A percentile compares a stretch with the other conserved stretches of the same genome.
These are phyloP conservation scores for Cicer pinnatifidum DNA, from an alignment of 306 rosid genomes.

Conservation along the genomic window DNA sequence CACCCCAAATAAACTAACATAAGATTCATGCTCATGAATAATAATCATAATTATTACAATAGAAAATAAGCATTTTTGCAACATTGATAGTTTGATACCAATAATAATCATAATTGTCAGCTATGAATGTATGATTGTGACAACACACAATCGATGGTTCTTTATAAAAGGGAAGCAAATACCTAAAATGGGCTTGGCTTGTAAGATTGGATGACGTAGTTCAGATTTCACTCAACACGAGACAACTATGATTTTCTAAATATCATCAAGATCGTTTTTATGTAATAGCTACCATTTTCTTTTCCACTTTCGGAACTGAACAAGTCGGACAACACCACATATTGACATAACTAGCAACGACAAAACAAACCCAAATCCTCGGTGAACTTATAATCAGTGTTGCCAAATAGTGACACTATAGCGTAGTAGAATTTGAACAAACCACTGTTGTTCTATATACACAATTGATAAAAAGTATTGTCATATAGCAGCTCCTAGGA, in stretches of 20 bases:
- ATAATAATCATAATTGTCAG: neutral
- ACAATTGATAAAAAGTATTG: too few species aligned
- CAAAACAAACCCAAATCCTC: neutral
- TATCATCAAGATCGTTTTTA: constrained; percentile 18
- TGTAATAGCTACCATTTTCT: neutral
- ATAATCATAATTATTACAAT: too few species aligned
- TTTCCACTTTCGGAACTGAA: neutral
- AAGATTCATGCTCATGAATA: constrained; percentile 4
- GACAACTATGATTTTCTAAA: neutral
- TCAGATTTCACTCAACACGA: constrained; percentile 30
- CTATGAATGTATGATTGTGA: constrained; percentile 13
- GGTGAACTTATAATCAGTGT: neutral
- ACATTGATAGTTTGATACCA: constrained; percentile 14
- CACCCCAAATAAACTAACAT: constrained; percentile 36
- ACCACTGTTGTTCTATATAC: too few species aligned
- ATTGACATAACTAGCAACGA: neutral
- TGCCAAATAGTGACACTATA: too few species aligned
- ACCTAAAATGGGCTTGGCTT: neutral
- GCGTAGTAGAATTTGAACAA: too few species aligned
- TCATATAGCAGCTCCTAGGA: too few species aligned
- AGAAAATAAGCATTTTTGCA: constrained; percentile 36
- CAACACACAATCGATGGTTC: neutral
- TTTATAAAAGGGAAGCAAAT: neutral
- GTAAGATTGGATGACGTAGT: neutral
- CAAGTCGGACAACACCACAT: neutral